A percentile compares a stretch with the other conserved stretches of the same genome.
Evolutionary conservation across 306 rosid species (phyloP).

Genomic region (Sicyos edulis): DNA sequence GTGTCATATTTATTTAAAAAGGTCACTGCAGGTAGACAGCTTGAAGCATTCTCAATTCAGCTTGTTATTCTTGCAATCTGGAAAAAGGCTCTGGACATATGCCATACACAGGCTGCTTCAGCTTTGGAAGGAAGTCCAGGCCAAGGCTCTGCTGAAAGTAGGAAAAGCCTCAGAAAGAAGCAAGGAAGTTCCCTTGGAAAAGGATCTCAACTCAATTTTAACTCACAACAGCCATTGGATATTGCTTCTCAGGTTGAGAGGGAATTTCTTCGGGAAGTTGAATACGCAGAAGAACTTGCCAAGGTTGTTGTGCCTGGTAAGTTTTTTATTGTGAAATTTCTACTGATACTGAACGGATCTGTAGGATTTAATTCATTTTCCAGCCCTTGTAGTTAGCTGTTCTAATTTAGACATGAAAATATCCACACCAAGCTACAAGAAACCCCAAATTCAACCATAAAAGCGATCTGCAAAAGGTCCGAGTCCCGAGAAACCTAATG

Average conservation of each 20-base stretch:
- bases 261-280: constrained; percentile 73
- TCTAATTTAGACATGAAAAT: not conserved
- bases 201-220: constrained; percentile 45
- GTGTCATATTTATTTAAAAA: constrained; percentile 23
- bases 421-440: not conserved
- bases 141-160: constrained; percentile 60
- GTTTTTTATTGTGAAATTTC: constrained; percentile 20
- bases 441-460: not conserved
- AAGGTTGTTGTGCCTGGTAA: constrained; percentile 83
- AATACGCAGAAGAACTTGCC: constrained; percentile 88
- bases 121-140: constrained; percentile 97
- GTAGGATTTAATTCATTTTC: not conserved
- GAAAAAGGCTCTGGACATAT: constrained; percentile 95
- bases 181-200: constrained; percentile 45
- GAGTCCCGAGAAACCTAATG: not conserved
- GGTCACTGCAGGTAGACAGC: constrained; percentile 60
- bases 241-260: constrained; percentile 64
- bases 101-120: constrained; percentile 98
- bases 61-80: constrained; percentile 98
- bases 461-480: not conserved
- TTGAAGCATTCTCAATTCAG: constrained; percentile 90
- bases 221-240: constrained; percentile 45
- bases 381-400: not conserved
- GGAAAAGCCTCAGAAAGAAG: constrained; percentile 60
- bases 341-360: not conserved